Conservation (phyloP, 1,284 basidiomycete genomes). For the Apiotrichum laibachii region DNA sequence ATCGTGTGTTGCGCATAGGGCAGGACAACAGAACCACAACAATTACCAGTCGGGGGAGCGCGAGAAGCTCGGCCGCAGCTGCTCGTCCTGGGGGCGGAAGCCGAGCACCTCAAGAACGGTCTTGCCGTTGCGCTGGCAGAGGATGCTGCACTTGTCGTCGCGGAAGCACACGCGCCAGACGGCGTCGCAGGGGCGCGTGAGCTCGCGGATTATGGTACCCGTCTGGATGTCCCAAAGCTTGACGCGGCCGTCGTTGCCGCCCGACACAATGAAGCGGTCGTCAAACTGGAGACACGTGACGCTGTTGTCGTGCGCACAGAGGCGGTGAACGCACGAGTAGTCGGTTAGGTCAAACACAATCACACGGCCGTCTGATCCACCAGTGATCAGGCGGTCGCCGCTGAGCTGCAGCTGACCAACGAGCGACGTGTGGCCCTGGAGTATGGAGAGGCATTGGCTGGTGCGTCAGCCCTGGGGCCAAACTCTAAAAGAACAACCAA, state of each 20-base stretch:
- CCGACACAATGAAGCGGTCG: slow-evolving; percentile 61
- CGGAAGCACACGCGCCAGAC: slow-evolving; percentile 85
- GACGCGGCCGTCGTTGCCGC: slow-evolving; percentile 88
- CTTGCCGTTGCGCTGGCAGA: slow-evolving; percentile 77
- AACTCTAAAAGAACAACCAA: slow-evolving; percentile 50
- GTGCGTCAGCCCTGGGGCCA: slow-evolving; percentile 24
- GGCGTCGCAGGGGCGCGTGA: slow-evolving; percentile 71
- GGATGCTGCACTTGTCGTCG: slow-evolving; percentile 73
- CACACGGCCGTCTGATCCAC: slow-evolving; percentile 89
- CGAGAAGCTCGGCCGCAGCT: slow-evolving; percentile 2
- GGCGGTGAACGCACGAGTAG: slow-evolving; percentile 52
- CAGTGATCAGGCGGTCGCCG: slow-evolving; percentile 72
- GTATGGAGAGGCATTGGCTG: slow-evolving; percentile 76
- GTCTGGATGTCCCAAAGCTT: slow-evolving; percentile 76
- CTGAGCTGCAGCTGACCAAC: slow-evolving; percentile 90
- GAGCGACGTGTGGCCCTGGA: slow-evolving; percentile 90
- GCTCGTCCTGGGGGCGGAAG: slow-evolving; percentile 44
- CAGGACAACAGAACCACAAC: too few relatives aligned
- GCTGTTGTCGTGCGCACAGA: slow-evolving; percentile 78
- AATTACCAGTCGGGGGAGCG: slow-evolving; percentile 20
- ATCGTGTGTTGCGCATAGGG: too few relatives aligned
- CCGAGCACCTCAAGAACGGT: slow-evolving; percentile 78
- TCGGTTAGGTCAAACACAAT: slow-evolving; percentile 78
- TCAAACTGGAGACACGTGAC: slow-evolving; percentile 90
- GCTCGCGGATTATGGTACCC: slow-evolving; percentile 69